Percentiles rank a stretch among this genome's conserved stretches.
These are phyloP conservation scores for Astragalus glycyphyllos DNA, from an alignment of 306 rosid species.

Conservation along the genomic window DNA sequence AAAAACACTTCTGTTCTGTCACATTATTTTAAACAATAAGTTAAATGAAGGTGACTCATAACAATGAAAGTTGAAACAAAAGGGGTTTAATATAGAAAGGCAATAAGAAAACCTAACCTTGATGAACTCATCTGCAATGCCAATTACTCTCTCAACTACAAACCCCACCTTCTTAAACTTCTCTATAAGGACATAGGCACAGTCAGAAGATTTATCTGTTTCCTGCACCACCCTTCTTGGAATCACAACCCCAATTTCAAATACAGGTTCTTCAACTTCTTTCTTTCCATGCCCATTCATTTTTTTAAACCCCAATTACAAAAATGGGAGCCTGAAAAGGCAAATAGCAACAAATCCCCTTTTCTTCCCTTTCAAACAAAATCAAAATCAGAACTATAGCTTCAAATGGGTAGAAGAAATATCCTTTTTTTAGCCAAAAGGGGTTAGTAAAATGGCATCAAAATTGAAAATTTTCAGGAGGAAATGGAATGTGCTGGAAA, in stretches of 20 bases:
- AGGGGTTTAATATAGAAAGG: conserved; percentile 12
- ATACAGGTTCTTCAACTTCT: conserved; percentile 50
- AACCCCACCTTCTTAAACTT: conserved; percentile 72
- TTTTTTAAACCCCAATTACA: conserved; percentile 42
- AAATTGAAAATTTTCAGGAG: conserved; percentile 9
- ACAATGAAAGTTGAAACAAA: background rate
- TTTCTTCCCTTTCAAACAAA: background rate
- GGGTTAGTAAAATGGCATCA: conserved; percentile 27
- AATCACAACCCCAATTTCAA: conserved; percentile 88
- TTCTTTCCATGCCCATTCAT: conserved; percentile 60
- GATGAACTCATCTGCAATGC: conserved; percentile 87
- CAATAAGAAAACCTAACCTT: conserved; percentile 64
- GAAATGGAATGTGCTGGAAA: conserved; percentile 23
- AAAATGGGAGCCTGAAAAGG: background rate
- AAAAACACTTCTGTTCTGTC: background rate
- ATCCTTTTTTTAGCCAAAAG: conserved; percentile 29
- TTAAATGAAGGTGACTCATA: conserved; percentile 17
- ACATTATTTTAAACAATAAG: background rate
- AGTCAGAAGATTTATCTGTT: conserved; percentile 52
- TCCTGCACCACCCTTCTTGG: conserved; percentile 59
- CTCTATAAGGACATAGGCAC: conserved; percentile 58
- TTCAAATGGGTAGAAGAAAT: conserved; percentile 34
- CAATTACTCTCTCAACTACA: conserved; percentile 73
- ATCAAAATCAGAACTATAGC: background rate
- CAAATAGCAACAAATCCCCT: background rate